phyloP scores from a whole-genome alignment of 164 flowering plant genomes.

The Stephania yunnanensis region DNA sequence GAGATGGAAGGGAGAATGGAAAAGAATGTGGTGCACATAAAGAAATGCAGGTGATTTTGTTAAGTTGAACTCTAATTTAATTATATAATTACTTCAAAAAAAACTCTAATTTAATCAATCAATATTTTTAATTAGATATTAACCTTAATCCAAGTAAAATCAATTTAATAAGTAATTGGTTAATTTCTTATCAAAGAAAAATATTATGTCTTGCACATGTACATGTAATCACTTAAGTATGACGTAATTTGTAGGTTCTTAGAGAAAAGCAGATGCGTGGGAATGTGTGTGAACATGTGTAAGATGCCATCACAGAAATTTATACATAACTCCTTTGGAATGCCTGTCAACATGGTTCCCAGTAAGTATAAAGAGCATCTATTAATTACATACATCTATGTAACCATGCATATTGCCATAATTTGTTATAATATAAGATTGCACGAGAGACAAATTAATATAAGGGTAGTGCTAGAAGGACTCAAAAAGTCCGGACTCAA shows the following conservation, averaged over 20 bases:
- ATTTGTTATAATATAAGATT: neutral
- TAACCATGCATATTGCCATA: neutral
- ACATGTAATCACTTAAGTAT: neutral
- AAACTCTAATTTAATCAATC: no score
- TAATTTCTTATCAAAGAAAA: no score
- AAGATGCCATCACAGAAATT: conserved; percentile 77
- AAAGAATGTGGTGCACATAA: conserved; percentile 65
- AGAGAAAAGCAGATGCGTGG: conserved; percentile 72
- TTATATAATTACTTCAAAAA: no score
- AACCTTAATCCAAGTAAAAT: no score
- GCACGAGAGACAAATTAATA: neutral
- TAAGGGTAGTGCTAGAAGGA: no score
- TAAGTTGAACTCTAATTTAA: no score
- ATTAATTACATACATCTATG: no score
- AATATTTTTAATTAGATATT: no score
- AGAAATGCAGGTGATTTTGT: conserved; percentile 78
- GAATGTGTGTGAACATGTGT: conserved; percentile 86
- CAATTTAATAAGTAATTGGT: no score
- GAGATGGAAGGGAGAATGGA: conserved; percentile 66
- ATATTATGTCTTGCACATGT: no score
- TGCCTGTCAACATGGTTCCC: conserved; percentile 88
- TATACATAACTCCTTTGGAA: conserved; percentile 73
- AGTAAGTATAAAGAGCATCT: conserved; percentile 39
- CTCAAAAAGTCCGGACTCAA: no score
- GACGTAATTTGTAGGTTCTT: conserved; percentile 49